These are phyloP conservation scores for Candida ipomoeae DNA, from an alignment of 805 yeast species.

Conservation along the genomic window DNA sequence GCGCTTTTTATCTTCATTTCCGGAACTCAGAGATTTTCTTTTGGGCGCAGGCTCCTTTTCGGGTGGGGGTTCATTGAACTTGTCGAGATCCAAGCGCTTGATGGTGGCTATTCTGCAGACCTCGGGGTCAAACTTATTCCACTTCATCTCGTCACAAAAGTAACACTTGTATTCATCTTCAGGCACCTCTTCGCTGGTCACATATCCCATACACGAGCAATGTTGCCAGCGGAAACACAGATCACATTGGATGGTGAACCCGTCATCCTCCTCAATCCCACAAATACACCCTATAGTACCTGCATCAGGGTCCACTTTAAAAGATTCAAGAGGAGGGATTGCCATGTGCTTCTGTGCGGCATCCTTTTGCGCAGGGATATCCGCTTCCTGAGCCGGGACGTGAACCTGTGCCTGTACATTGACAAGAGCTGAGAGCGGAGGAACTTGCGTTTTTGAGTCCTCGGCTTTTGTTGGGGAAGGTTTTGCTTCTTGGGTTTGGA, in stretches of 20 bases:
- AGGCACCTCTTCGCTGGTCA: conserved; percentile 69
- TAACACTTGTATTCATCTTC: conserved; percentile 75
- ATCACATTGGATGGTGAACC: conserved; percentile 93
- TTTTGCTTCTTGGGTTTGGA: neutral
- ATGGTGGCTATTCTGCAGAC: conserved; percentile 29
- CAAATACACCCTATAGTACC: conserved; percentile 90
- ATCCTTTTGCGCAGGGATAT: neutral
- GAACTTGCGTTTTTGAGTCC: neutral
- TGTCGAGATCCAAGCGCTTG: conserved; percentile 28
- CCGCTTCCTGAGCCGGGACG: neutral
- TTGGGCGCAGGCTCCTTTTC: conserved; percentile 13
- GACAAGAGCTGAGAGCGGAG: neutral
- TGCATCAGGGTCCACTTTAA: conserved; percentile 72
- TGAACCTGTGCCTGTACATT: neutral
- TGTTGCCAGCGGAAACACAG: conserved; percentile 93
- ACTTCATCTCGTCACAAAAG: conserved; percentile 53
- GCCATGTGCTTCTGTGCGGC: neutral
- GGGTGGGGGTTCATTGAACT: conserved; percentile 17
- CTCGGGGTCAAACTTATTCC: conserved; percentile 42
- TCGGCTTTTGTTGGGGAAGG: neutral
- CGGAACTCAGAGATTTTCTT: conserved; percentile 17
- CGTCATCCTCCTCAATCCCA: conserved; percentile 83
- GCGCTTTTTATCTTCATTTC: conserved; percentile 35
- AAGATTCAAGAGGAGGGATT: conserved; percentile 38
- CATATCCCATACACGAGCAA: conserved; percentile 81